A percentile compares a stretch with the other conserved stretches of the same genome.
phyloP scores from a whole-genome alignment of 2,329 filamentous ascomycete species.

The Alternaria burnsii region DNA sequence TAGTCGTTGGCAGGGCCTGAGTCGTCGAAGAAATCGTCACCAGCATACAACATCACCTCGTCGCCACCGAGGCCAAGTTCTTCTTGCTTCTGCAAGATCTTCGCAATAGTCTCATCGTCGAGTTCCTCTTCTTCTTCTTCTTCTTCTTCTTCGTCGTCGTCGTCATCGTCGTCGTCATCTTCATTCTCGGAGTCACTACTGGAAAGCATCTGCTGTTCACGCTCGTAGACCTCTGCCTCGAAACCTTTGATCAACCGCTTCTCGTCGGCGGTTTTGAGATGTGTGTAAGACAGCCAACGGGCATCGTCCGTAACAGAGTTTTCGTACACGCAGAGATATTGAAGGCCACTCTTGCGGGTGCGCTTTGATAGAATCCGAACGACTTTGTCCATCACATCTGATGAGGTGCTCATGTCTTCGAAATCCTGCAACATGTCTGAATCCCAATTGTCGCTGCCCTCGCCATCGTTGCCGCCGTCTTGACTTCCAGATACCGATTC shows the following conservation, averaged over 20 bases:
- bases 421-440: slow-evolving; percentile 58
- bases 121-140: slow-evolving; percentile 41
- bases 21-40: slow-evolving; percentile 53
- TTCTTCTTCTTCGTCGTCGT: slow-evolving; percentile 52
- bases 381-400: slow-evolving; percentile 55
- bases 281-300: slow-evolving; percentile 56
- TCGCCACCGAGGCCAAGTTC: slow-evolving; percentile 69
- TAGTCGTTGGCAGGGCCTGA: slow-evolving; percentile 30
- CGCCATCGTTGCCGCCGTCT: slow-evolving; percentile 17
- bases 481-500: slow-evolving; percentile 28
- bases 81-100: slow-evolving; percentile 68
- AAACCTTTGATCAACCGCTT: slow-evolving; percentile 39
- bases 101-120: slow-evolving; percentile 70
- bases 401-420: slow-evolving; percentile 60
- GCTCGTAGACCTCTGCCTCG: slow-evolving; percentile 30
- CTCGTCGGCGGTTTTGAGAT: slow-evolving; percentile 35
- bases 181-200: slow-evolving; percentile 25
- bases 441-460: slow-evolving; percentile 52
- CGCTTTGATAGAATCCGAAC: slow-evolving; percentile 57
- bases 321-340: slow-evolving; percentile 63
- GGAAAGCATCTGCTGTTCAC: slow-evolving; percentile 28
- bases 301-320: slow-evolving; percentile 57
- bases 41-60: slow-evolving; percentile 66
- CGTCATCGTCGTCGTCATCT: slow-evolving; percentile 58
- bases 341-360: slow-evolving; percentile 54